Base-by-base conservation (phyloP, 441 rosid species). In the Adansonia gregorii region DNA sequence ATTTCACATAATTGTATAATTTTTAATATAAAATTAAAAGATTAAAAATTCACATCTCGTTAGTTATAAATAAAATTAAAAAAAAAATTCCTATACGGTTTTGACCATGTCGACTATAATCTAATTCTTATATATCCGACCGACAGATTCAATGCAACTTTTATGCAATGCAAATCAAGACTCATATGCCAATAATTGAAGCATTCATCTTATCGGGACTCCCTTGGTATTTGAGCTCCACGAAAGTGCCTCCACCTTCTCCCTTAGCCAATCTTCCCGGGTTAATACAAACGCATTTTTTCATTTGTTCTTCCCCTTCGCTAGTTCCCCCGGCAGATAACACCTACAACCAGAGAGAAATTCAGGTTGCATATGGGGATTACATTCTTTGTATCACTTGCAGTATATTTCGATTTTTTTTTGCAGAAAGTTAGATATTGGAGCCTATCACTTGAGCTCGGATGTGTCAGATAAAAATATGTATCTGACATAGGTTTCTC, bases 251-350 rank as follows among this genome's bases (percentile, higher is more conserved):
- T 0, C 91, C 98, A 0, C 98, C 93, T 85, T 93, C 97, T 80
- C 98, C 99, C 81, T 93, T 91, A 46, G 98, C 88, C 35, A 93
- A 81, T 84, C 97, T 89, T 83, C 98, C 99, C 0, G 99, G 99
- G 85, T 97, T 97, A 58, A 94, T 83, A 72, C 98, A 97, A 22
- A 91, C 78, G 77, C 97, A 93, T 80, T 89, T 35, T 79, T 88
- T 94, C 67, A 14, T 85, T 60, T 80, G 86, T 73, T 85, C 90
- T 83, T 87, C 90, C 55, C 89, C 91, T 80, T 94, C 92, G 20
- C 35, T 87, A 80, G 67, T 79, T 75, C 87, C 92, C 27, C 90
- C 89, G 12, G 86, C 35, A 14, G 89, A 80, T 78, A 96, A 82
- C 76, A 90, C 90, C 98, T 94, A 81, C 55, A 35, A 56, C 76